phyloP scores from a whole-genome alignment of 768 basidiomycete genomes.

The Lactarius psammicola region DNA sequence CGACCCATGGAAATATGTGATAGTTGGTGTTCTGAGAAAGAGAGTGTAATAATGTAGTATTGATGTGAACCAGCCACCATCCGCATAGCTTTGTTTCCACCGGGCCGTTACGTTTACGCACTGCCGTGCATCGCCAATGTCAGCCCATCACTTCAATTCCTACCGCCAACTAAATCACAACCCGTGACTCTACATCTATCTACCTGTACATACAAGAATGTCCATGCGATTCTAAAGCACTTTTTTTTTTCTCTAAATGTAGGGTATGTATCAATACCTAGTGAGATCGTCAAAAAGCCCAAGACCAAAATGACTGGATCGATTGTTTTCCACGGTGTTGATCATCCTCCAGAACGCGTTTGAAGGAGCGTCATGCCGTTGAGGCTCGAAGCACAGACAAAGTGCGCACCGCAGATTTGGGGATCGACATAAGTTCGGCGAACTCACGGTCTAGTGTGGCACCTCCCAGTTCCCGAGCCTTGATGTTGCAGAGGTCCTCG shows the following conservation, averaged over 20 bases:
- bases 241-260: too few species aligned
- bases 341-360: background rate
- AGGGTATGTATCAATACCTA: too few species aligned
- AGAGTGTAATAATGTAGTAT: background rate
- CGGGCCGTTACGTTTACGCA: background rate
- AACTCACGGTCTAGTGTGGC: slow-evolving; percentile 17
- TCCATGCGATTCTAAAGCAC: background rate
- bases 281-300: too few species aligned
- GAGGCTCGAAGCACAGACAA: slow-evolving; percentile 8
- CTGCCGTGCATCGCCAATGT: background rate
- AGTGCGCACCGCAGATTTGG: slow-evolving; percentile 17
- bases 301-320: too few species aligned
- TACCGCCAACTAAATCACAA: background rate
- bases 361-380: background rate
- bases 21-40: background rate
- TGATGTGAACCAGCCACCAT: background rate
- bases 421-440: slow-evolving; percentile 41
- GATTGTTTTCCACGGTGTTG: background rate
- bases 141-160: background rate
- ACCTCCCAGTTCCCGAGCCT: slow-evolving; percentile 19
- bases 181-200: background rate
- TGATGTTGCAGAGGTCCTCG: slow-evolving; percentile 20
- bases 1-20: slow-evolving; percentile 35
- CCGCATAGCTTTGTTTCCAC: background rate
- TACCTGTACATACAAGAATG: background rate